A percentile compares a stretch with the other conserved stretches of the same genome.
phyloP scores from a whole-genome alignment of 2,329 filamentous ascomycete genomes.

The Sporothrix brasiliensis region DNA sequence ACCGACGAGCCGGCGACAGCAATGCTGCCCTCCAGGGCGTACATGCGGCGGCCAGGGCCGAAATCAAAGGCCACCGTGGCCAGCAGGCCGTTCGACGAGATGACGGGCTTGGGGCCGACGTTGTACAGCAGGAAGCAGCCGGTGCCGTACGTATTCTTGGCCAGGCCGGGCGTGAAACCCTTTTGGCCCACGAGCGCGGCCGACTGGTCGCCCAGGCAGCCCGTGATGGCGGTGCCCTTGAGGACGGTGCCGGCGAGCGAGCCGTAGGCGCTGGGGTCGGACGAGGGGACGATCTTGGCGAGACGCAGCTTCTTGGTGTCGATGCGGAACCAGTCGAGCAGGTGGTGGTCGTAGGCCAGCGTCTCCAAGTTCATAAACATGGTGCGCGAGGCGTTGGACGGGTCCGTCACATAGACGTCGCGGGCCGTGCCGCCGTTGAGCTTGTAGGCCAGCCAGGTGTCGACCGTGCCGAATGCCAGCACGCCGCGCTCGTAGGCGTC shows the following conservation, averaged over 20 bases:
- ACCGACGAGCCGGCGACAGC: slow-evolving; percentile 83
- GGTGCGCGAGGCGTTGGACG: slow-evolving; percentile 83
- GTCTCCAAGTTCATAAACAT: slow-evolving; percentile 93
- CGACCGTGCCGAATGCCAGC: slow-evolving; percentile 82
- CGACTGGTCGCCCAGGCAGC: slow-evolving; percentile 87
- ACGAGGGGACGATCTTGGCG: slow-evolving; percentile 80
- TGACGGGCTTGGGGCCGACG: slow-evolving; percentile 79
- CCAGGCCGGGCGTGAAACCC: slow-evolving; percentile 77
- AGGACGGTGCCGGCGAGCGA: slow-evolving; percentile 65
- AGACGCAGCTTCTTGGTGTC: slow-evolving; percentile 68
- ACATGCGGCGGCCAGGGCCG: slow-evolving; percentile 62
- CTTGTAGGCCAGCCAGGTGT: slow-evolving; percentile 84
- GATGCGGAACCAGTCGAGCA: slow-evolving; percentile 79
- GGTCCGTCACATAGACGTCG: slow-evolving; percentile 76
- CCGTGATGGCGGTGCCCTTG: slow-evolving; percentile 71
- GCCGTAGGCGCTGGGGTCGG: slow-evolving; percentile 73
- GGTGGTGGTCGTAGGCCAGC: slow-evolving; percentile 74
- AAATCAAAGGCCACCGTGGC: slow-evolving; percentile 87
- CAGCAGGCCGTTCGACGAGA: slow-evolving; percentile 79
- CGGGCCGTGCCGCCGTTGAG: slow-evolving; percentile 73
- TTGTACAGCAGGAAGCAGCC: slow-evolving; percentile 90
- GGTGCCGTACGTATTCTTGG: slow-evolving; percentile 90
- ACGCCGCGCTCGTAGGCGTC: slow-evolving; percentile 76
- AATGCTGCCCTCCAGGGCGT: slow-evolving; percentile 82
- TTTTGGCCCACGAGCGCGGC: slow-evolving; percentile 83